Conservation (phyloP, 1,284 basidiomycete species). For the Melampsora americana region DNA sequence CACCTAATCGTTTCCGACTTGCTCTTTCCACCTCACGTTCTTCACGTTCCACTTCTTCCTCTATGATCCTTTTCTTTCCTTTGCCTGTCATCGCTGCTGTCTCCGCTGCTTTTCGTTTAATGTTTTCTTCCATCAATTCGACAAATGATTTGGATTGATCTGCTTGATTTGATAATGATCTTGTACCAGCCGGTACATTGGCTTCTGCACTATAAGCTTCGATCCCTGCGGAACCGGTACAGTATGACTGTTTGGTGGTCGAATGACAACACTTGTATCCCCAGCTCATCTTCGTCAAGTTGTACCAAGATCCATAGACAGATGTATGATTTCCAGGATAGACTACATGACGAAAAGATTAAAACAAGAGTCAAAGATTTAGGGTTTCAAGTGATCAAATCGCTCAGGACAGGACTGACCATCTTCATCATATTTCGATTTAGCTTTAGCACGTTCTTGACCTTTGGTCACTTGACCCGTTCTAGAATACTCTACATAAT, state of each 20-base stretch:
- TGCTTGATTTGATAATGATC: constrained; percentile 57
- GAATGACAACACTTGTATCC: constrained; percentile 95
- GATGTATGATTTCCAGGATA: constrained; percentile 85
- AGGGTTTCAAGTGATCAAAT: constrained; percentile 10
- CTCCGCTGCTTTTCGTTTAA: constrained; percentile 45
- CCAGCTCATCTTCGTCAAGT: constrained; percentile 69
- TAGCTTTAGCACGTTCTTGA: constrained; percentile 75
- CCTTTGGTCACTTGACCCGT: constrained; percentile 88
- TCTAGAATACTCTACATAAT: constrained; percentile 95
- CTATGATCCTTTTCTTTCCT: constrained; percentile 43
- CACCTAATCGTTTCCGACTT: constrained; percentile 51
- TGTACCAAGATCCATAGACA: constrained; percentile 96
- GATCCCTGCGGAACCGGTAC: constrained; percentile 83
- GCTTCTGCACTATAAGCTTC: constrained; percentile 64
- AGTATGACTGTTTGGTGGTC: constrained; percentile 79
- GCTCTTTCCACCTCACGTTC: constrained; percentile 53
- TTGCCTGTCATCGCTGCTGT: constrained; percentile 5
- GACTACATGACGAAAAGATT: constrained; percentile 60
- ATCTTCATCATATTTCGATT: constrained; percentile 92
- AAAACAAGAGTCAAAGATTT: background rate
- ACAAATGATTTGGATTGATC: constrained; percentile 51
- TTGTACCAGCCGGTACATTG: constrained; percentile 67
- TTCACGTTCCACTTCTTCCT: constrained; percentile 46
- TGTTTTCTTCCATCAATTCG: constrained; percentile 53
- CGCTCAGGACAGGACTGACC: constrained; percentile 59